These are phyloP conservation scores for Colletotrichum paranaense DNA, from an alignment of 2,329 filamentous ascomycete species.

Conservation along the genomic window DNA sequence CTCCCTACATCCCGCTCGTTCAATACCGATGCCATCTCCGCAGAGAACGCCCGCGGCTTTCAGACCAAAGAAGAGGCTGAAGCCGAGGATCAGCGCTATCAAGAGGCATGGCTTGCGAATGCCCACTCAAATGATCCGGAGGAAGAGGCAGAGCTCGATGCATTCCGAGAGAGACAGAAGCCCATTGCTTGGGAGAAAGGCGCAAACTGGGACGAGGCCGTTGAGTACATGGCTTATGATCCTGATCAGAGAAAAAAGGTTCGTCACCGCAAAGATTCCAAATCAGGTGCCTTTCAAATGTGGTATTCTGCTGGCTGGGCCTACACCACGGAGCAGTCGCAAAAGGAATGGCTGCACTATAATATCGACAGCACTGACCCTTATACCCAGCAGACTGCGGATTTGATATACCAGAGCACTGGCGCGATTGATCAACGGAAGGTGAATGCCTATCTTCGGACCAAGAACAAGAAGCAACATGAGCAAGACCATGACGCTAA, in stretches of 20 bases:
- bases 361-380: slow-evolving; percentile 26
- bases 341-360: slow-evolving; percentile 32
- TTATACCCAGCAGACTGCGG: slow-evolving; percentile 27
- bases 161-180: slow-evolving; percentile 2
- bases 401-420: slow-evolving; percentile 37
- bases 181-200: slow-evolving; percentile 29
- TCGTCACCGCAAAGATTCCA: slow-evolving; percentile 15
- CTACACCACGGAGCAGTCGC: neutral
- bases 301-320: slow-evolving; percentile 21
- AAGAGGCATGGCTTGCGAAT: neutral
- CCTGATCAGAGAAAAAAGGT: slow-evolving; percentile 15
- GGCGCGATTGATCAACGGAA: slow-evolving; percentile 39
- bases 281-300: slow-evolving; percentile 20
- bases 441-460: slow-evolving; percentile 40
- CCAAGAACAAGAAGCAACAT: neutral
- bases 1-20: neutral
- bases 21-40: neutral
- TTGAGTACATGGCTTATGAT: slow-evolving; percentile 20
- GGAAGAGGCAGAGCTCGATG: slow-evolving; percentile 4
- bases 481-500: neutral
- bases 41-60: slow-evolving; percentile 6
- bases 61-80: slow-evolving; percentile 4
- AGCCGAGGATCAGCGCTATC: neutral
- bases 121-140: neutral
- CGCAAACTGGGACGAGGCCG: slow-evolving; percentile 11